Base-by-base conservation (phyloP, 306 rosid genomes). In the Styphnolobium japonicum region DNA sequence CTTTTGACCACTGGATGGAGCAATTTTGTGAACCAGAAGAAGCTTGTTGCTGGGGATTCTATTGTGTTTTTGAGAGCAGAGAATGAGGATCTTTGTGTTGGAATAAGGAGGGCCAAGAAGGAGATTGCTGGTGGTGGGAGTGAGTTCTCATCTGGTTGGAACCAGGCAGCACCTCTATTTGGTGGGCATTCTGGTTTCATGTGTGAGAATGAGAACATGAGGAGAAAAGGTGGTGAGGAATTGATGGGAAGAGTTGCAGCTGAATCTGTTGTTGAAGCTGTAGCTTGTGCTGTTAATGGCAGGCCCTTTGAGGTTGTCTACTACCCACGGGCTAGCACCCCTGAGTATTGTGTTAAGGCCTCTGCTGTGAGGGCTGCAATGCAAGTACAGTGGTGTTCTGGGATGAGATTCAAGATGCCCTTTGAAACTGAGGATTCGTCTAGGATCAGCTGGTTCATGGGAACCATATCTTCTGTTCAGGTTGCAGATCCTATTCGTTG, bases 1-100 rank as follows among this genome's bases (percentile, higher is more conserved):
- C 97, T 96, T 53, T 72, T 96, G 86, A 96, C 99, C 21, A 96
- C 98, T 1, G 99, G 99, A 46, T 96, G 99, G 99, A 96, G 98
- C 79, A 91, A 89, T 87, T 96, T 96, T 57, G 99, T 96, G 79
- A 96, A 96, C 83, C 90, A 87, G 61, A 96, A 96, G 89, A 93
- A 89, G 83, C 99, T 96, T 82, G 97, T 93, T 81, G 99, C 99
- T 19, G 99, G 99, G 49, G 99, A 96, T 78, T 91, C 99, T 0
- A 88, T 96, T 57, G 98, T 96, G 76, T 96, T 96, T 58, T 77
- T 96, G 67, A 87, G 97, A 73, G 91, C 93, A 0, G 94, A 90
- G 34, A 93, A 79, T 66, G 99, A 98, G 6, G 99, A 96, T 83
- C 98, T 96, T 42, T 93, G 93, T 84, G 90, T 96, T 60, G 99